Evolutionary conservation across 2,329 filamentous ascomycete genomes (phyloP).

Genomic region (Rosellinia necatrix): DNA sequence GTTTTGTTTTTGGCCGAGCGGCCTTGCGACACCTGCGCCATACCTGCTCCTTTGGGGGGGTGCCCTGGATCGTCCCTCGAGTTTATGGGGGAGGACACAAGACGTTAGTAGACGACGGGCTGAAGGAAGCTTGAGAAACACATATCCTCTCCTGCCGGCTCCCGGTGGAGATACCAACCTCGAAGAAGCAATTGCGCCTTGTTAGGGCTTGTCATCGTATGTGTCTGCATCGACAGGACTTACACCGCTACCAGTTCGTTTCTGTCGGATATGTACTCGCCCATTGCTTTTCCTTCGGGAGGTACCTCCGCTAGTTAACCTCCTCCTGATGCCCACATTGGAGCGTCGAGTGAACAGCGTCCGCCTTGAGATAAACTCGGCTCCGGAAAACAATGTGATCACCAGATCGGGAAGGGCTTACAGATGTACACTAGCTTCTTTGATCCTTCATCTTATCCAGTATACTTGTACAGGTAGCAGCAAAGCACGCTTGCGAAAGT

Average conservation of each 20-base stretch:
- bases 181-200: slow-evolving; percentile 35
- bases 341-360: slow-evolving; percentile 16
- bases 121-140: slow-evolving; percentile 25
- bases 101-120: slow-evolving; percentile 19
- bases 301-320: slow-evolving; percentile 1
- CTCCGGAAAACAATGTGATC: slow-evolving; percentile 19
- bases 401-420: slow-evolving; percentile 20
- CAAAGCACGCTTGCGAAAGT: slow-evolving; percentile 18
- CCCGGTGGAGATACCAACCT: slow-evolving; percentile 35
- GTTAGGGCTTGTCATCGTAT: slow-evolving; percentile 33
- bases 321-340: slow-evolving; percentile 26
- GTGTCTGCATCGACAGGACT: slow-evolving; percentile 21
- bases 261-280: slow-evolving; percentile 22
- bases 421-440: slow-evolving; percentile 17
- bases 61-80: background rate
- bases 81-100: background rate
- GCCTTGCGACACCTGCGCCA: background rate
- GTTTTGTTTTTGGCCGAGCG: slow-evolving; percentile 1
- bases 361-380: slow-evolving; percentile 28
- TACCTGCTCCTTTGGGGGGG: slow-evolving; percentile 6
- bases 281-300: slow-evolving; percentile 34
- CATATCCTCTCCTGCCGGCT: slow-evolving; percentile 25
- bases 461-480: no score
- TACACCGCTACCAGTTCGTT: slow-evolving; percentile 23
- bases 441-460: slow-evolving; percentile 17